These are phyloP conservation scores for Pterulicium gracile DNA, from an alignment of 1,284 basidiomycete species.

Conservation along the genomic window DNA sequence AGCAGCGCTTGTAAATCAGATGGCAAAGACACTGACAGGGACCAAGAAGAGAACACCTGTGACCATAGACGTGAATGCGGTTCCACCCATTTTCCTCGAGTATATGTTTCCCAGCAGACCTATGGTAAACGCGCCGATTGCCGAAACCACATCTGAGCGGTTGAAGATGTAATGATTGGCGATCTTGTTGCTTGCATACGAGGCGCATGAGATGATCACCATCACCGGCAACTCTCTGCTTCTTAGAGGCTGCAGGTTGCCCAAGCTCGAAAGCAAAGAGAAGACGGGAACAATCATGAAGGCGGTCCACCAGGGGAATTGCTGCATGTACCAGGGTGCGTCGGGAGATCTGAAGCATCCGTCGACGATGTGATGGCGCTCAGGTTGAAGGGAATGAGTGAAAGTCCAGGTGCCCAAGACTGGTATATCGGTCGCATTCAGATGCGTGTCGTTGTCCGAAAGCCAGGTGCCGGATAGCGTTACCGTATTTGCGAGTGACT, in stretches of 20 bases:
- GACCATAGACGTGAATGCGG: slow-evolving; percentile 85
- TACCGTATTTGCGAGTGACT: slow-evolving; percentile 34
- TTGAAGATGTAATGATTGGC: slow-evolving; percentile 82
- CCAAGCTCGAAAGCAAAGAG: slow-evolving; percentile 61
- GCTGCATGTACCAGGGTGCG: slow-evolving; percentile 71
- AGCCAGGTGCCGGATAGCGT: slow-evolving; percentile 58
- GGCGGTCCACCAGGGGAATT: slow-evolving; percentile 67
- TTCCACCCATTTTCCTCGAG: slow-evolving; percentile 78
- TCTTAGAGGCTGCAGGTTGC: slow-evolving; percentile 67
- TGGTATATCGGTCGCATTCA: slow-evolving; percentile 28
- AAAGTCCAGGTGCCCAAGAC: slow-evolving; percentile 70
- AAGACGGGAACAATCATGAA: slow-evolving; percentile 79
- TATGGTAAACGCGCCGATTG: slow-evolving; percentile 81
- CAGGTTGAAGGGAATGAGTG: slow-evolving; percentile 37
- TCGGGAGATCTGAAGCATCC: slow-evolving; percentile 61
- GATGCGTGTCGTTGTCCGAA: slow-evolving; percentile 46
- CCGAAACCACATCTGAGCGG: slow-evolving; percentile 73
- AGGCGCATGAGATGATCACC: slow-evolving; percentile 76
- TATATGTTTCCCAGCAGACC: slow-evolving; percentile 77
- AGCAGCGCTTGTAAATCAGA: slow-evolving; percentile 2
- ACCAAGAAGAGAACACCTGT: slow-evolving; percentile 80
- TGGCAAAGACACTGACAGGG: slow-evolving; percentile 44
- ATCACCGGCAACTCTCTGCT: slow-evolving; percentile 70
- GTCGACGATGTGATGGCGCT: slow-evolving; percentile 35
- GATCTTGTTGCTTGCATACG: slow-evolving; percentile 68